Base-by-base conservation (phyloP, 257 asterid genomes). In the Fraxinus excelsior region DNA sequence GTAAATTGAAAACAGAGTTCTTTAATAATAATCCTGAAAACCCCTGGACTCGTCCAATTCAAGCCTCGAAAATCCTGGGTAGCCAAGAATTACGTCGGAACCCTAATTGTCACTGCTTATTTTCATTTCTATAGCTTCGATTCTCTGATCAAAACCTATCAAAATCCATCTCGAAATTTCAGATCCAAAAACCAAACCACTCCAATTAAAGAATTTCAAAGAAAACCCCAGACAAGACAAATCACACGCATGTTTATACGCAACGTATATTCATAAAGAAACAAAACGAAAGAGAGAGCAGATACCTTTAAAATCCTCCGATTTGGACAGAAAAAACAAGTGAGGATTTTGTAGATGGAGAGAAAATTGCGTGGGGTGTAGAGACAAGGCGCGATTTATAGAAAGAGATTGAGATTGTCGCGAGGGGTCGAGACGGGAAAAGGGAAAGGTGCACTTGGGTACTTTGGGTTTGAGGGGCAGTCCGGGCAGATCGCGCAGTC, bases 81-180 rank as follows among this genome's bases (percentile, higher is more conserved):
- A 62, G 66, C 37, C 37, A 14, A 3, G 4, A 21, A n/a, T 66
- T 70, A 28, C 40, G 28, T 37, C 56, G 40, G 62, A 38, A 49
- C 81, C 82, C 81, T 49, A 40, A 46, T 71, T 67, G 26, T 35
- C 25, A 75, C 72, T 32, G 79, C 67, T 68, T 65, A 35, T 69
- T 26, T 46, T 72, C 76, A 5, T 21, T 65, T 74, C 79, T 46
- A 78, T 56, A 70, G 80, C 81, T 81, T 70, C 86, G 58, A 79
- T 79, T 75, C 70, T 65, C 78, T 73, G 84, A 84, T 82, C 86
- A 76, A 78, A 67, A 78, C 80, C 74, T 74, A 75, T 35, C 49
- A 80, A 78, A 66, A 40, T 7, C 46, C 38, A 75, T 32, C 42
- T 68, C 64, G 32, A 46, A 76, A 73, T 29, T 58, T 78, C 76